Evolutionary conservation across 2,329 filamentous ascomycete genomes (phyloP).

Genomic region (Microcyclospora tardicrescens): DNA sequence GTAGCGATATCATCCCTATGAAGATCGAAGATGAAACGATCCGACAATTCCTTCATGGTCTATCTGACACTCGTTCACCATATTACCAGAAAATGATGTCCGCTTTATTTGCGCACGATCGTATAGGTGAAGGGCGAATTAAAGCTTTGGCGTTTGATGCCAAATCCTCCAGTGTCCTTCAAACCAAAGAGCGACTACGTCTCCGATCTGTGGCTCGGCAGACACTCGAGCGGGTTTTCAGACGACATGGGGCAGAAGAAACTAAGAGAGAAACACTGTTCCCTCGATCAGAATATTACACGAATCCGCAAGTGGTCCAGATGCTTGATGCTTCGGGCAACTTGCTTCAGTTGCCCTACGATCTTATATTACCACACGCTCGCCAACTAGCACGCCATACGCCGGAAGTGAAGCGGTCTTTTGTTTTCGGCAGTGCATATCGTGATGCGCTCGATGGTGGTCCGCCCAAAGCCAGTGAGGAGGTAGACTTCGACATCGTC

Average conservation of each 20-base stretch:
- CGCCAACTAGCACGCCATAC: slow-evolving; percentile 63
- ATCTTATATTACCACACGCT: slow-evolving; percentile 80
- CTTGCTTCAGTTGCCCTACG: slow-evolving; percentile 87
- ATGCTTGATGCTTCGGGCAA: slow-evolving; percentile 73
- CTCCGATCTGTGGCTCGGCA: slow-evolving; percentile 49
- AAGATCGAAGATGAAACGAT: slow-evolving; percentile 91
- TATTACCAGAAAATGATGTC: slow-evolving; percentile 83
- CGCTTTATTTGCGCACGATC: slow-evolving; percentile 60
- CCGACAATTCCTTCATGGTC: slow-evolving; percentile 63
- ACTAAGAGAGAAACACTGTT: slow-evolving; percentile 62
- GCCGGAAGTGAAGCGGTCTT: slow-evolving; percentile 58
- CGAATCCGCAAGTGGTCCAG: slow-evolving; percentile 55
- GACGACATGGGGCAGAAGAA: slow-evolving; percentile 80
- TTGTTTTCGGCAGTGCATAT: slow-evolving; percentile 79
- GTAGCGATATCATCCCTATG: slow-evolving; percentile 74
- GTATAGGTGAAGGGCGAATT: slow-evolving; percentile 44
- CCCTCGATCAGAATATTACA: slow-evolving; percentile 69
- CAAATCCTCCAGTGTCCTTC: slow-evolving; percentile 12
- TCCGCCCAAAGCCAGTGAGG: slow-evolving; percentile 69
- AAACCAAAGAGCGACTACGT: slow-evolving; percentile 13
- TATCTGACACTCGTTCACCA: slow-evolving; percentile 71
- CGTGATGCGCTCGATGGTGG: slow-evolving; percentile 66
- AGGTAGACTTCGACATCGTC: slow-evolving; percentile 95
- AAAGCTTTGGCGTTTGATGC: slow-evolving; percentile 52
- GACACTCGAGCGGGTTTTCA: slow-evolving; percentile 64